These are phyloP conservation scores for Ustilago loliicola DNA, from an alignment of 1,284 basidiomycete species.

Conservation along the genomic window DNA sequence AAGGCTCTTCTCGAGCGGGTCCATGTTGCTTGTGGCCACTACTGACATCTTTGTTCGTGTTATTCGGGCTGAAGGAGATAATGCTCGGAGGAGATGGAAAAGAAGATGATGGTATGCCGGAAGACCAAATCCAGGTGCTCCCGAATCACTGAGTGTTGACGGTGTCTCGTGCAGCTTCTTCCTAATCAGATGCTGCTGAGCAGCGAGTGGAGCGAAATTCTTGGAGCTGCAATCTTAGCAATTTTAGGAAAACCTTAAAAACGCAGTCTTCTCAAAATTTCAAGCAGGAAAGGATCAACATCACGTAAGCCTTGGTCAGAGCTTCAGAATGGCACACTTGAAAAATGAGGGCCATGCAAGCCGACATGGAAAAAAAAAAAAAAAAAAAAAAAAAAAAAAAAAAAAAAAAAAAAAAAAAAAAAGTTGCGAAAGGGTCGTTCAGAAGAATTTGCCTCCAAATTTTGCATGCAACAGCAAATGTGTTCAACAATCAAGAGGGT, in stretches of 20 bases:
- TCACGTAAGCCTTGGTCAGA: conserved; percentile 41
- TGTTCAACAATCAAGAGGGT: background rate
- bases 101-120: background rate
- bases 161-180: conserved; percentile 13
- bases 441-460: conserved; percentile 49
- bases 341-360: background rate
- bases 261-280: conserved; percentile 16
- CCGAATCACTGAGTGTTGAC: background rate
- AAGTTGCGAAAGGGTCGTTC: conserved; percentile 30
- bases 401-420: conserved; percentile 11
- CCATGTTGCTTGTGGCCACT: conserved; percentile 42
- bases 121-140: background rate
- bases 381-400: conserved; percentile 11
- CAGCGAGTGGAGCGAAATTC: background rate
- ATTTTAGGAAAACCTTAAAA: conserved; percentile 21
- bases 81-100: background rate
- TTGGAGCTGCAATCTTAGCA: background rate
- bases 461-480: conserved; percentile 22
- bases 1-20: conserved; percentile 56
- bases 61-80: background rate
- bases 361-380: too few species aligned
- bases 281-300: background rate
- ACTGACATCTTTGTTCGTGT: conserved; percentile 26
- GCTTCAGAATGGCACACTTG: conserved; percentile 16
- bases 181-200: conserved; percentile 20